A percentile compares a stretch with the other conserved stretches of the same genome.
These are phyloP conservation scores for Phytophthora cactorum DNA, from an alignment of 352 stramenopile genomes.

Conservation along the genomic window DNA sequence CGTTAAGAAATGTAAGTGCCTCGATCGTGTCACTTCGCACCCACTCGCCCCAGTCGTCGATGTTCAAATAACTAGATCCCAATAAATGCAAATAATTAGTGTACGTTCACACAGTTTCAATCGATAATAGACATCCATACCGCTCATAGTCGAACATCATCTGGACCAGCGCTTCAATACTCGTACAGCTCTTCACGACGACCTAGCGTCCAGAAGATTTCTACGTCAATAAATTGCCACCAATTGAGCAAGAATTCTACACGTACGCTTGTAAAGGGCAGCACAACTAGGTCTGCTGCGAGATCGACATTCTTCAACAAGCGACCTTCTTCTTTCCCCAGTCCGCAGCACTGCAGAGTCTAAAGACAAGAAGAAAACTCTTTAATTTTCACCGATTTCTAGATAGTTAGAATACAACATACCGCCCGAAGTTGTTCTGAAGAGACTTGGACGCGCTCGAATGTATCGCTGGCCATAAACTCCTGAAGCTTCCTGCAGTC, in stretches of 20 bases:
- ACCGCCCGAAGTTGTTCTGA: conserved; percentile 52
- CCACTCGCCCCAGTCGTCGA: conserved; percentile 79
- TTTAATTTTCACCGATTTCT: not conserved
- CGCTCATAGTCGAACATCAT: conserved; percentile 86
- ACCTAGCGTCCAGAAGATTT: conserved; percentile 35
- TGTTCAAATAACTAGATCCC: conserved; percentile 66
- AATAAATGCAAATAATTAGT: conserved; percentile 1
- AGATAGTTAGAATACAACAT: not conserved
- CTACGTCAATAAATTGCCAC: not conserved
- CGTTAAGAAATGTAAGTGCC: conserved; percentile 69
- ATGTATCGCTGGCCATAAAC: conserved; percentile 75
- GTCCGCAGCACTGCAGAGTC: conserved; percentile 57
- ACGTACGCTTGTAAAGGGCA: conserved; percentile 70
- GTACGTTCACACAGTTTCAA: conserved; percentile 2
- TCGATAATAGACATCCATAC: conserved; percentile 21
- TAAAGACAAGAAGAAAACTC: conserved; percentile 13
- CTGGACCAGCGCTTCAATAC: conserved; percentile 64
- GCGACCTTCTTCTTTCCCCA: conserved; percentile 57
- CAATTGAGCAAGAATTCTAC: not conserved
- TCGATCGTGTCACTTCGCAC: conserved; percentile 83
- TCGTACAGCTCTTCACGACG: conserved; percentile 66
- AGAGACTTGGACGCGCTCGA: conserved; percentile 60
- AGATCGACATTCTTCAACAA: conserved; percentile 71
- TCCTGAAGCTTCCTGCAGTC: conserved; percentile 58
- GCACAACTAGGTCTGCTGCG: conserved; percentile 43